phyloP scores from a whole-genome alignment of 2,329 filamentous ascomycete genomes.

The Pseudocercospora eumusae region DNA sequence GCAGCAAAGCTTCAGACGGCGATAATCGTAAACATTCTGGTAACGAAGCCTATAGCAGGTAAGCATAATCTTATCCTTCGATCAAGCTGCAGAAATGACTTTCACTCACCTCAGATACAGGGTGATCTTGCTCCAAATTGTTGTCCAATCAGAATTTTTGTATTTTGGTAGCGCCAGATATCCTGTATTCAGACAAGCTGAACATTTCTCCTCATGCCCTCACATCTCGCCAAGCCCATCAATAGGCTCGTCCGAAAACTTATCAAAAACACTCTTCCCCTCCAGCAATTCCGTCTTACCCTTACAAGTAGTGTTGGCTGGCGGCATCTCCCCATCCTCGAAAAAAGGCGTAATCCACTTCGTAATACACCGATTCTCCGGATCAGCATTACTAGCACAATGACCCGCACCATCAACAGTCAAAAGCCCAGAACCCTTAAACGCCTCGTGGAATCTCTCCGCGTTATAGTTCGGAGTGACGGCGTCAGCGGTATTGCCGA shows the following conservation, averaged over 20 bases:
- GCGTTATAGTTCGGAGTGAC: constrained; percentile 37
- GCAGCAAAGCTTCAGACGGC: no score
- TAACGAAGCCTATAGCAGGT: not conserved
- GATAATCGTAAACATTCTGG: no score
- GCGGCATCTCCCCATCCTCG: not conserved
- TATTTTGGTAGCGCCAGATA: no score
- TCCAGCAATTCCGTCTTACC: not conserved
- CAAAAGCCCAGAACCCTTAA: constrained; percentile 32
- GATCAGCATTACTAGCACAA: constrained; percentile 25
- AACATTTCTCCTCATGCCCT: no score
- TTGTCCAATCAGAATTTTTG: no score
- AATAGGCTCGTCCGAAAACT: no score
- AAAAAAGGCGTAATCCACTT: not conserved
- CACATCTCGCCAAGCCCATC: no score
- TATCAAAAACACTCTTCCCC: not conserved
- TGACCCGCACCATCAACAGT: constrained; percentile 37
- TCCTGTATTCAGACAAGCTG: no score
- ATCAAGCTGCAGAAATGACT: not conserved
- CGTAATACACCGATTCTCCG: not conserved
- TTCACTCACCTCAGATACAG: no score
- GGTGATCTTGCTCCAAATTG: no score
- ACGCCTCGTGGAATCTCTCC: constrained; percentile 38
- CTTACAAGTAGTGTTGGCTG: not conserved
- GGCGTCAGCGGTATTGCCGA: constrained; percentile 39
- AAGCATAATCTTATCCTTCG: not conserved